Percentiles rank a stretch among this genome's conserved stretches.
Evolutionary conservation across 2,329 filamentous ascomycete species (phyloP).

Genomic region (Colletotrichum sp.): DNA sequence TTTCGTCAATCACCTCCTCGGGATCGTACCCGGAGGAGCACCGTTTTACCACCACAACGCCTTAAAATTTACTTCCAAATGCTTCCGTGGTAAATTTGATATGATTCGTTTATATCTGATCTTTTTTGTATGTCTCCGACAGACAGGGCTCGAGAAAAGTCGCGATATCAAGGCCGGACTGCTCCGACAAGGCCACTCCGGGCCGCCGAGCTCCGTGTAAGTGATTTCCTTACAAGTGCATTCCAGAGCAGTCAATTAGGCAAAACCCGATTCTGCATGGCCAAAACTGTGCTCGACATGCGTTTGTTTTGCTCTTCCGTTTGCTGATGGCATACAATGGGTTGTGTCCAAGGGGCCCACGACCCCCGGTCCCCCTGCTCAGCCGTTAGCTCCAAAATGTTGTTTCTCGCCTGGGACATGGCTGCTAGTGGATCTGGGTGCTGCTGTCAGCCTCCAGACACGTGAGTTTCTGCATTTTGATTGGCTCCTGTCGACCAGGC

Average conservation of each 20-base stretch:
- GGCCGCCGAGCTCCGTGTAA: constrained; percentile 17
- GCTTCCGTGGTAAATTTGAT: not conserved
- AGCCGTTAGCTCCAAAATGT: constrained; percentile 20
- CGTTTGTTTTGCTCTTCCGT: constrained; percentile 5
- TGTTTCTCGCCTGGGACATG: constrained; percentile 10
- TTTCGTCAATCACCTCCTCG: constrained; percentile 19
- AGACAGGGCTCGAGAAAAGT: not conserved
- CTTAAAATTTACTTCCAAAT: not conserved
- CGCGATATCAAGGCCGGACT: constrained; percentile 11
- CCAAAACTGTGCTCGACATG: not conserved
- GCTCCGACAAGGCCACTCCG: not conserved
- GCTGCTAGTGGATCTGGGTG: constrained; percentile 6
- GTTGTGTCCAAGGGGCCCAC: constrained; percentile 21
- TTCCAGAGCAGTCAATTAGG: not conserved
- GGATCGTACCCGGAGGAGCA: not conserved
- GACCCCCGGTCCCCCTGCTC: constrained; percentile 21
- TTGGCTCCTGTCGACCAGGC: not conserved
- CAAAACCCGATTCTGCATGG: not conserved
- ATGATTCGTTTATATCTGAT: too few relatives aligned
- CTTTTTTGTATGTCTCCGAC: constrained; percentile 1
- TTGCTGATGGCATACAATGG: constrained; percentile 16
- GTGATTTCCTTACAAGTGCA: constrained; percentile 1
- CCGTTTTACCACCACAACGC: not conserved
- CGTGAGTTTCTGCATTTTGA: constrained; percentile 7
- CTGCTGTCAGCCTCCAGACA: constrained; percentile 22